These are phyloP conservation scores for Penicillium maclennaniae DNA, from an alignment of 495 filamentous ascomycete genomes.

Conservation along the genomic window DNA sequence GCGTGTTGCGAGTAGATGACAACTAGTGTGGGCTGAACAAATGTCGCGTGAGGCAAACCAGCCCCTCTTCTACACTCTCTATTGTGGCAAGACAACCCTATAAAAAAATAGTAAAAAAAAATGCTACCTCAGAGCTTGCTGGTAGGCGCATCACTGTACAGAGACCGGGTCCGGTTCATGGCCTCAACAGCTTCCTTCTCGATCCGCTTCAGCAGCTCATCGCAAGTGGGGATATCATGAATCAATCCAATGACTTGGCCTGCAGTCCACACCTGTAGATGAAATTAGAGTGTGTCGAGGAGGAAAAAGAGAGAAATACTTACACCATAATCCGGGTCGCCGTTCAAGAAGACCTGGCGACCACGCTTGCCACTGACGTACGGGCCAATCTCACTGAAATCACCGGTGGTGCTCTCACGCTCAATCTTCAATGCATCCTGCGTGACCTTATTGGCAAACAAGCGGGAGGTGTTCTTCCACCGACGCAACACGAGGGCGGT, in stretches of 20 bases:
- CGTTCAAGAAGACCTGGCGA: conserved; percentile 85
- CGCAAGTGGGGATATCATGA: conserved; percentile 65
- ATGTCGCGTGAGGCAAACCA: background rate
- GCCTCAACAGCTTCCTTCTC: conserved; percentile 61
- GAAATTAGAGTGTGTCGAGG: conserved; percentile 4
- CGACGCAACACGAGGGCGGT: conserved; percentile 83
- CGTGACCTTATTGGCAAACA: conserved; percentile 88
- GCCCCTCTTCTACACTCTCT: conserved; percentile 4
- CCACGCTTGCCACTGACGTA: conserved; percentile 91
- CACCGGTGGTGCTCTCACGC: conserved; percentile 75
- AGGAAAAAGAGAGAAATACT: conserved; percentile 28
- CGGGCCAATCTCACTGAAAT: conserved; percentile 87
- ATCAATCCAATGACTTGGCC: conserved; percentile 69
- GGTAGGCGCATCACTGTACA: conserved; percentile 34
- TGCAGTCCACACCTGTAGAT: conserved; percentile 62
- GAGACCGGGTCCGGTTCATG: conserved; percentile 33
- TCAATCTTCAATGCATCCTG: conserved; percentile 78
- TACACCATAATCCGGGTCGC: conserved; percentile 87
- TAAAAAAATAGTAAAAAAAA: background rate
- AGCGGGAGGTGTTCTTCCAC: conserved; percentile 87
- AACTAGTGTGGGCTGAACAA: background rate
- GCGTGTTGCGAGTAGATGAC: background rate
- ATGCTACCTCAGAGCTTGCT: conserved; percentile 37
- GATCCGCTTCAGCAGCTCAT: conserved; percentile 53
- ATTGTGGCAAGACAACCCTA: conserved; percentile 4